These are phyloP conservation scores for Torrubiella hemipterigena DNA, from an alignment of 2,329 filamentous ascomycete species.

Conservation along the genomic window DNA sequence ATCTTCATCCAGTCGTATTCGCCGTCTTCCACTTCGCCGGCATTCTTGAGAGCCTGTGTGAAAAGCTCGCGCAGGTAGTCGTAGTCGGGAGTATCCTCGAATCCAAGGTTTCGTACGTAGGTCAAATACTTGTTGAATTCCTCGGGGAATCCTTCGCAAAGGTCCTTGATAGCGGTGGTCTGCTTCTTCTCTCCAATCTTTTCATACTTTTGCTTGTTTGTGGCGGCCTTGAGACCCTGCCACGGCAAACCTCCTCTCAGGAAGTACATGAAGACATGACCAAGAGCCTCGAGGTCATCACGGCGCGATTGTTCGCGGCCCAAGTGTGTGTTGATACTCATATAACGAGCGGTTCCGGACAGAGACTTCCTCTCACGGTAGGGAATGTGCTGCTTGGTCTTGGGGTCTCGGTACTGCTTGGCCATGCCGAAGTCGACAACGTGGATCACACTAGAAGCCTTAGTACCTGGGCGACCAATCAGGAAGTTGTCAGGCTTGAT, in stretches of 20 bases:
- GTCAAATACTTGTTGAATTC: slow-evolving; percentile 97
- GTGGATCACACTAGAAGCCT: slow-evolving; percentile 95
- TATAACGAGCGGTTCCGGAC: slow-evolving; percentile 93
- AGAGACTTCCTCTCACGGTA: slow-evolving; percentile 95
- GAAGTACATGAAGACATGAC: slow-evolving; percentile 67
- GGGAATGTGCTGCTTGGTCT: slow-evolving; percentile 97
- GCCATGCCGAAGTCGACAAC: slow-evolving; percentile 99
- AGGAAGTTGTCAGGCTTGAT: slow-evolving; percentile 99
- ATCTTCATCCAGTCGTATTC: slow-evolving; percentile 99
- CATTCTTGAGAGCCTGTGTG: slow-evolving; percentile 89
- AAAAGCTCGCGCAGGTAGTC: slow-evolving; percentile 95
- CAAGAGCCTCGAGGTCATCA: slow-evolving; percentile 85
- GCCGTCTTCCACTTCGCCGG: slow-evolving; percentile 89
- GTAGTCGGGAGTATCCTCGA: slow-evolving; percentile 97
- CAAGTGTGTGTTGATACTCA: slow-evolving; percentile 99
- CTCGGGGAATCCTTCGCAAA: slow-evolving; percentile 91
- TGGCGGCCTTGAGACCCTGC: slow-evolving; percentile 63
- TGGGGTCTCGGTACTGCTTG: slow-evolving; percentile 97
- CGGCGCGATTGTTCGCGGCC: slow-evolving; percentile 91
- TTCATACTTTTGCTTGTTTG: slow-evolving; percentile 96
- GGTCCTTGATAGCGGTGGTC: slow-evolving; percentile 90
- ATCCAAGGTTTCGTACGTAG: slow-evolving; percentile 94
- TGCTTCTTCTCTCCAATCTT: slow-evolving; percentile 99
- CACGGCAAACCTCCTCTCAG: slow-evolving; percentile 58
- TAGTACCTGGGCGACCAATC: slow-evolving; percentile 82